Evolutionary conservation across 2,329 filamentous ascomycete genomes (phyloP), one percentile per base, ranked within the genome.

Genomic region (Pseudogymnoascus sp.): DNA sequence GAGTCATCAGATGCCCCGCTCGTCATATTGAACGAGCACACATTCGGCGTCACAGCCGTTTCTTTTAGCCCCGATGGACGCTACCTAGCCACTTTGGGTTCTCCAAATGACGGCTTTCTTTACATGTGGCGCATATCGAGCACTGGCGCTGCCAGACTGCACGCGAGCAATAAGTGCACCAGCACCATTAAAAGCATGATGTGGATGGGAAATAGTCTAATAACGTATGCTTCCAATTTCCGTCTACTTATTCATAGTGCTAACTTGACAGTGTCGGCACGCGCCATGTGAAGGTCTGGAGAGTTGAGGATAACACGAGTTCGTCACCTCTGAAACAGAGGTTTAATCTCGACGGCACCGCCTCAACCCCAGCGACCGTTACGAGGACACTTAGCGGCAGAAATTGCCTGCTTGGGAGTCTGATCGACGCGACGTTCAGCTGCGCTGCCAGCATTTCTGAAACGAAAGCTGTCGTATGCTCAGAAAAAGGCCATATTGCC

Each of bases 261-360:
- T 72, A 61, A 70, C 61, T n/a, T 62, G 63, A 61, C 53, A 76
- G 74, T 21, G 85, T 95, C 23, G 95, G 95, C 13, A 89, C 95
- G 61, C 86, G 95, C 26, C 93, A 97, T 76, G 86, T 97, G 74
- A 97, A 97, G 75, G 84, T 96, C 60, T 99, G 95, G 95, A 88
- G 88, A 68, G 82, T 95, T 10, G 90, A 95, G 37, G 91, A 93
- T 26, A 77, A 71, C 63, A 79, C 72, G 44, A 77, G 80, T 17
- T 76, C 77, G 4, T 88, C 88, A 21, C 88, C 89, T 1, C 78
- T 82, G 7, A 91, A 90, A 72, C 75, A 82, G 71, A 84, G 82
- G 66, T 82, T 84, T 64, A 72, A 76, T 19, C 73, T 74, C 60
- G 83, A 85, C 59, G 70, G 72, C 35, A 76, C 68, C 31, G 70